Evolutionary conservation across 2,329 filamentous ascomycete genomes (phyloP).

Genomic region (Sphaerulina vaccinii): DNA sequence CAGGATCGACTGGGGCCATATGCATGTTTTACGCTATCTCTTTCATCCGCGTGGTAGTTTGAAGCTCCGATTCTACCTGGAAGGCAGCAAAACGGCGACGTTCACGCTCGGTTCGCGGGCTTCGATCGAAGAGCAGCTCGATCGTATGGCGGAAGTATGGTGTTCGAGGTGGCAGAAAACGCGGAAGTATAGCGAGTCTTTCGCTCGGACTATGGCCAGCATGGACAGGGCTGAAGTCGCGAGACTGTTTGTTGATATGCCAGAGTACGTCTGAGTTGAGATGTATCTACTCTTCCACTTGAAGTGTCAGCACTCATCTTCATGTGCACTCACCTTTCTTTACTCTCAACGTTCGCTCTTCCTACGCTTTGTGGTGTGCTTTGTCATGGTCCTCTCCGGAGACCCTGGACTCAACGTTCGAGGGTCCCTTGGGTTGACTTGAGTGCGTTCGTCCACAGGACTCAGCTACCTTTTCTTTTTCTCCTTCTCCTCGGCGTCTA

Average conservation of each 20-base stretch:
- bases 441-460: no score
- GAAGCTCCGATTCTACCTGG: constrained; percentile 22
- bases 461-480: neutral
- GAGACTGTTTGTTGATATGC: constrained; percentile 24
- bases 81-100: constrained; percentile 20
- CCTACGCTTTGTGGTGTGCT: no score
- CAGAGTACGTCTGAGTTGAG: constrained; percentile 4
- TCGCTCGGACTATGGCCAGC: constrained; percentile 18
- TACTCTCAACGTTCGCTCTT: neutral
- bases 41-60: constrained; percentile 22
- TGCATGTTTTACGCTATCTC: constrained; percentile 13
- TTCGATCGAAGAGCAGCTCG: constrained; percentile 18
- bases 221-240: constrained; percentile 21
- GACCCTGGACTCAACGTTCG: no score
- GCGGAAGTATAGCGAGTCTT: constrained; percentile 18
- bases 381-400: no score
- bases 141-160: constrained; percentile 20
- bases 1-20: constrained; percentile 24
- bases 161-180: constrained; percentile 19
- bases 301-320: no score
- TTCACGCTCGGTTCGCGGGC: constrained; percentile 18
- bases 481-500: neutral
- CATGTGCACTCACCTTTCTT: neutral
- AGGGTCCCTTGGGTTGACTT: no score
- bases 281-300: no score